Evolutionary conservation across 805 yeast genomes (phyloP), one percentile per base, ranked within the genome.

Genomic region (Candida sphagnicola): DNA sequence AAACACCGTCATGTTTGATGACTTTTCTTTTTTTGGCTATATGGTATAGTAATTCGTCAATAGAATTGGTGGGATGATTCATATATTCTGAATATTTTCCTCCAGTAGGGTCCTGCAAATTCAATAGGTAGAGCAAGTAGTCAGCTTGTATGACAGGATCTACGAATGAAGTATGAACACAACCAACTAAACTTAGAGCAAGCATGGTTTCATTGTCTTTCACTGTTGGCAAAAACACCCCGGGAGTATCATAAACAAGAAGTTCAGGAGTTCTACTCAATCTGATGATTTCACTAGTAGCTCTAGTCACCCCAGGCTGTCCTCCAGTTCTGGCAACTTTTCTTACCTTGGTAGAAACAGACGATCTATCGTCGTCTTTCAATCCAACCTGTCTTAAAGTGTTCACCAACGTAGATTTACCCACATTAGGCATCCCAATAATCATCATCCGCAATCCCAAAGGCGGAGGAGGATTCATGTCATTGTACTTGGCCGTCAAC

Each of bases 361-460:
- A 37, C 37, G 39, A 40, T 38, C 44, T 38, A 19, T 42, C 41
- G 24, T 48, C 51, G 5, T 53, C 42, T 1, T 59, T 53, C 35
- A 54, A 60, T 2, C 73, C 70, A 12, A 61, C 62, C 5, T 62
- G 63, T 42, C 96, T 62, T 36, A 90, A 62, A 0, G 82, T 70
- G 53, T 93, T 93, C 18, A 90, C 82, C 34, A 93, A 57, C 0
- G 96, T 84, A 10, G 95, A 85, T 59, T 93, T 93, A 0, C 99
- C 99, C n/a, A 89, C 95, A 56, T 93, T 93, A 1, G 99, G 99
- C 93, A 93, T 85, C 0, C 99, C 99, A 5, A 83, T 80, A 32
- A 91, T 77, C 68, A 90, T 68, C 41, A 85, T 59, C 16, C 89
- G 62, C 34, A 85, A 65, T 0, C 98, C 98, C 42, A 89, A 59